Evolutionary conservation across 108 stramenopile genomes (phyloP).

Genomic region (Cyclostephanos tholiformis): DNA sequence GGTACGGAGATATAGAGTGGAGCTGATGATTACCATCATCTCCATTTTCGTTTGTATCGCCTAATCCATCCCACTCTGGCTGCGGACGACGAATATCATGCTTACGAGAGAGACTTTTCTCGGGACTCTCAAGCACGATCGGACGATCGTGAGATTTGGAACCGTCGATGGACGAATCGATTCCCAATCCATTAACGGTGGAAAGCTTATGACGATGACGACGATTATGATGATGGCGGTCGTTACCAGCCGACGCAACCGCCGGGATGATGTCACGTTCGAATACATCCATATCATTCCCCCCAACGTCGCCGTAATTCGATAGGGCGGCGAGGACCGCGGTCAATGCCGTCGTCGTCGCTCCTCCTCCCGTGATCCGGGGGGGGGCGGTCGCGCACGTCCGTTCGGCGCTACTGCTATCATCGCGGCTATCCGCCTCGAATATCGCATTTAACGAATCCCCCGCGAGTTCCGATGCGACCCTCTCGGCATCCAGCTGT

Average conservation of each 20-base stretch:
- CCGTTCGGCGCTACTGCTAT: not conserved
- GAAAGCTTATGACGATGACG: conserved; percentile 1
- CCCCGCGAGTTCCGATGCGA: conserved; percentile 82
- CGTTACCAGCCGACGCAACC: not conserved
- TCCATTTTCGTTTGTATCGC: conserved; percentile 13
- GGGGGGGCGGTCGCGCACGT: conserved; percentile 19
- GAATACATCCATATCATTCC: not conserved
- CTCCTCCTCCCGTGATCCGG: conserved; percentile 3
- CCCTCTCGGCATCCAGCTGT: conserved; percentile 44
- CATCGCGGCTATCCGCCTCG: conserved; percentile 3
- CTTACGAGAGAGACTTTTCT: conserved; percentile 59
- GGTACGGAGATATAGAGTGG: conserved; percentile 31
- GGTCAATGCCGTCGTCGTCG: conserved; percentile 31
- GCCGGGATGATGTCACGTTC: not conserved
- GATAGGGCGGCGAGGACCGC: conserved; percentile 66
- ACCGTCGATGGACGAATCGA: conserved; percentile 45
- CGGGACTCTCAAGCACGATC: conserved; percentile 63
- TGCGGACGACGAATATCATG: conserved; percentile 11
- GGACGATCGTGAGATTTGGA: conserved; percentile 57
- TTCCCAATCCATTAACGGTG: conserved; percentile 31
- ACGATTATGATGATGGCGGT: conserved; percentile 10
- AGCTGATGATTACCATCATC: conserved; percentile 20
- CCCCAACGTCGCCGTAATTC: conserved; percentile 73
- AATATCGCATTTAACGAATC: conserved; percentile 27
- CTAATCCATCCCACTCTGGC: not conserved